Conservation (phyloP, 441 rosid genomes). For the Dalechampia spathulata region DNA sequence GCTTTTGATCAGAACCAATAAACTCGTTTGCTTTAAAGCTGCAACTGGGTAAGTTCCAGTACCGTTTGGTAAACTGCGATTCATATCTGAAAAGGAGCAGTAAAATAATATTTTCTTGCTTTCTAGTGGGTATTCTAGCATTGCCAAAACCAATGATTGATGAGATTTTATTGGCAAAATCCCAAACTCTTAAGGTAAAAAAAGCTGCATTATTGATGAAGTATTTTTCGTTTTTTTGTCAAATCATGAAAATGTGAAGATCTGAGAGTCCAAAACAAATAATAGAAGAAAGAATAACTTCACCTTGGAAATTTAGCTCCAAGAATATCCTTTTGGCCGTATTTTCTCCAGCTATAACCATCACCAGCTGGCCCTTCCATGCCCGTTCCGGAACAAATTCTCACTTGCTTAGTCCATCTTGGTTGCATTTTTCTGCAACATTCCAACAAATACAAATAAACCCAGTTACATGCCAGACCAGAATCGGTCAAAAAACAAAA, state of each 20-base stretch:
- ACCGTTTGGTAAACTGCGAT: too few species aligned
- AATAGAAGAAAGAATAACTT: neutral
- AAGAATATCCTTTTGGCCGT: constrained; percentile 87
- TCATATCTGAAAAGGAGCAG: too few species aligned
- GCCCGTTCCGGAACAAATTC: constrained; percentile 32
- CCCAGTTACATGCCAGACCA: neutral
- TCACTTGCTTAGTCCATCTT: constrained; percentile 40
- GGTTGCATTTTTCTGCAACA: constrained; percentile 46
- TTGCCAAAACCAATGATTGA: neutral
- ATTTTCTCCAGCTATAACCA: constrained; percentile 89
- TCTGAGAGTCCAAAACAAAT: neutral
- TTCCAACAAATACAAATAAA: neutral
- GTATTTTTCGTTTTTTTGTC: too few species aligned
- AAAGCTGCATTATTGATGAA: too few species aligned
- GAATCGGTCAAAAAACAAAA: too few species aligned
- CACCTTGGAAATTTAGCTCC: constrained; percentile 84
- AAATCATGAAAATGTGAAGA: neutral
- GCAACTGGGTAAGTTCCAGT: neutral
- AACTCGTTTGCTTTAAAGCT: neutral
- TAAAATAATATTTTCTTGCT: too few species aligned
- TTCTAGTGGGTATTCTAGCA: too few species aligned
- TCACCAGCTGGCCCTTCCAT: constrained; percentile 57
- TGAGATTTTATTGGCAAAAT: neutral
- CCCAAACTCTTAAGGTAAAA: too few species aligned
- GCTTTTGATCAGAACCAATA: neutral